Percentiles rank a stretch among this genome's conserved stretches.
Conservation (phyloP, 768 basidiomycete genomes). For the Pholiota molesta region DNA sequence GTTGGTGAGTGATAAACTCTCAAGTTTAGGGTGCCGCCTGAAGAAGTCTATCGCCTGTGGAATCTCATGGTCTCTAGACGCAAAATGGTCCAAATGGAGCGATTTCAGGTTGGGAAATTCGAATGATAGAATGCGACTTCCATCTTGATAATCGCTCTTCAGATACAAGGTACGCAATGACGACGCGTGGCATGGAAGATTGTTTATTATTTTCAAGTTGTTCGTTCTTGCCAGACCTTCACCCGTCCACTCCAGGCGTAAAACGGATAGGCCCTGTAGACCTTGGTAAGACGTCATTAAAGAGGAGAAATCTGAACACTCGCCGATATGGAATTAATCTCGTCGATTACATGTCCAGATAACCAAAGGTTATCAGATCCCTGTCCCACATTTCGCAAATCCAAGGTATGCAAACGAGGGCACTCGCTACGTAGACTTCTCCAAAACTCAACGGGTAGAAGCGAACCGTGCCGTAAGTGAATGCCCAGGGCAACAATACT, state of each 20-base stretch:
- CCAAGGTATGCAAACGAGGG: too few species aligned
- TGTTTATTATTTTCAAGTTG: too few species aligned
- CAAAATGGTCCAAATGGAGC: not conserved
- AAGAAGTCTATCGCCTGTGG: not conserved
- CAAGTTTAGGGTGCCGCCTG: not conserved
- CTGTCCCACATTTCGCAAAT: not conserved
- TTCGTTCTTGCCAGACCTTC: too few species aligned
- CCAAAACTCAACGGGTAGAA: too few species aligned
- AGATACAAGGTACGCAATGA: not conserved
- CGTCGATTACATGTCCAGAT: not conserved
- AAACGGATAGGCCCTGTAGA: too few species aligned
- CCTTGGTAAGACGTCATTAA: too few species aligned
- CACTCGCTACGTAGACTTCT: too few species aligned
- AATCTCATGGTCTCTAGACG: not conserved
- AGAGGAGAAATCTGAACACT: not conserved
- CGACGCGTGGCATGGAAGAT: not conserved
- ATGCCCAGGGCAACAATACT: slow-evolving; percentile 2
- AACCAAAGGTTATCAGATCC: slow-evolving; percentile 2
- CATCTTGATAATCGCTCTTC: too few species aligned
- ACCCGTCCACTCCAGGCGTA: too few species aligned
- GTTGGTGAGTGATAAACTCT: not conserved
- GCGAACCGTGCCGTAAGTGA: not conserved
- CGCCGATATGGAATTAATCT: not conserved
- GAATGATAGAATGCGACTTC: not conserved
- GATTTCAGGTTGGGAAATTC: not conserved